Evolutionary conservation across 768 basidiomycete species (phyloP), one percentile per base, ranked within the genome.

Genomic region (Russula lepida): DNA sequence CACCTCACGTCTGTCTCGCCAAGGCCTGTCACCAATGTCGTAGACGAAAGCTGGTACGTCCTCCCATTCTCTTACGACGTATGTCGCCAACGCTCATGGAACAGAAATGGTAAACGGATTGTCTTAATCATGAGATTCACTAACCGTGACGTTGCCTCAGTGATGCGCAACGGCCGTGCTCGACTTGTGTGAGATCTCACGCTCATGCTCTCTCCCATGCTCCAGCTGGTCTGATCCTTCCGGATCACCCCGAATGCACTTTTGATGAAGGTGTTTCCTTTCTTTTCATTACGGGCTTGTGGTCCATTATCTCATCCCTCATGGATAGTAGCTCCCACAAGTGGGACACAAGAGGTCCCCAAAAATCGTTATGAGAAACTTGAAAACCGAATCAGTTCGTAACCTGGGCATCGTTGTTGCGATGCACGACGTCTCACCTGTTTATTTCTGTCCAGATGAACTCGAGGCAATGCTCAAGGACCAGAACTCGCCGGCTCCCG

Each of bases 151-250:
- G 6, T 19, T 28, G 4, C 28, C 41, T 30, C 62, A 89, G 88
- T 69, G 88, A 90, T 67, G 86, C 88, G 7, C 84, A 85, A 68
- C 75, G 84, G 44, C 88, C 88, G 5, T 89, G 88, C 68, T 84
- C 87, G 28, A 89, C 88, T 2, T 89, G 88, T 68, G 76, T 84
- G 60, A 81, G 88, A 33, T 89, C 87, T 23, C 86, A 88, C 75
- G 78, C 84, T 1, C 85, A 89, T 73, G 81, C 85, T 9, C 69
- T 81, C 55, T 77, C 80, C 13, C 86, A 86, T 72, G 80, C 85
- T 13, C 76, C 81, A 1, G 77, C 84, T 30, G 84, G 83, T 43
- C 74, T 76, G 2, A 73, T 74, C 49, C 66, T 85, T 48, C 83
- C 86, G 0, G 68, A 79, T 0, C 75, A 74, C 49, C 86, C 84